These are phyloP conservation scores for Xylaria hypoxylon DNA, from an alignment of 2,329 filamentous ascomycete genomes.

Conservation along the genomic window DNA sequence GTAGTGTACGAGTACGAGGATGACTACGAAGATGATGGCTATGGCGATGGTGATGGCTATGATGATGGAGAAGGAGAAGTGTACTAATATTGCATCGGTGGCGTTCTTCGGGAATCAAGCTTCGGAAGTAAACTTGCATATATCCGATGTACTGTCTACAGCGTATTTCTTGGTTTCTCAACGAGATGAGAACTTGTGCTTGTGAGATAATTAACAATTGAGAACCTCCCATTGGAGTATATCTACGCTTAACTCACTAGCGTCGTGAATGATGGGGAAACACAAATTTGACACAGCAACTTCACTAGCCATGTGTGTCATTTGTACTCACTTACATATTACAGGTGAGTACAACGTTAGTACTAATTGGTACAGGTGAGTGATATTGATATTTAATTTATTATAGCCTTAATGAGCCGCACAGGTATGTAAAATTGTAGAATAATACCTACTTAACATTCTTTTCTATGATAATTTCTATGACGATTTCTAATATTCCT, in stretches of 20 bases:
- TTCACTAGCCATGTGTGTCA: background rate
- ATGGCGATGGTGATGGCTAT: conserved; percentile 48
- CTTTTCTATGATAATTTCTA: too few species aligned
- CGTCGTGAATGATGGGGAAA: background rate
- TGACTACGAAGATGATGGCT: conserved; percentile 35
- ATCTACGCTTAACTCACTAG: background rate
- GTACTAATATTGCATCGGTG: conserved; percentile 35
- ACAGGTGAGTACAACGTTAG: background rate
- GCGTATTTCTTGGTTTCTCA: background rate
- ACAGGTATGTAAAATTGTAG: too few species aligned
- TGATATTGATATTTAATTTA: too few species aligned
- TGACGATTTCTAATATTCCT: too few species aligned
- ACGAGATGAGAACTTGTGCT: background rate
- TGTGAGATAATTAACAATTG: background rate
- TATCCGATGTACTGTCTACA: conserved; percentile 3
- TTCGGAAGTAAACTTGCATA: background rate
- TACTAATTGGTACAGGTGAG: too few species aligned
- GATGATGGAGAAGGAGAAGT: conserved; percentile 50
- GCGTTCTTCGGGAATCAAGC: conserved; percentile 10
- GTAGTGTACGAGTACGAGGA: conserved; percentile 53
- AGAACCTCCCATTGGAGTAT: background rate
- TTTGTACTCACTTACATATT: background rate
- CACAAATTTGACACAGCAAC: background rate
- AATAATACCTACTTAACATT: too few species aligned
- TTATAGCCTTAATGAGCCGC: too few species aligned